phyloP scores from a whole-genome alignment of 2,329 filamentous ascomycete genomes.

The Exserohilum turcica region DNA sequence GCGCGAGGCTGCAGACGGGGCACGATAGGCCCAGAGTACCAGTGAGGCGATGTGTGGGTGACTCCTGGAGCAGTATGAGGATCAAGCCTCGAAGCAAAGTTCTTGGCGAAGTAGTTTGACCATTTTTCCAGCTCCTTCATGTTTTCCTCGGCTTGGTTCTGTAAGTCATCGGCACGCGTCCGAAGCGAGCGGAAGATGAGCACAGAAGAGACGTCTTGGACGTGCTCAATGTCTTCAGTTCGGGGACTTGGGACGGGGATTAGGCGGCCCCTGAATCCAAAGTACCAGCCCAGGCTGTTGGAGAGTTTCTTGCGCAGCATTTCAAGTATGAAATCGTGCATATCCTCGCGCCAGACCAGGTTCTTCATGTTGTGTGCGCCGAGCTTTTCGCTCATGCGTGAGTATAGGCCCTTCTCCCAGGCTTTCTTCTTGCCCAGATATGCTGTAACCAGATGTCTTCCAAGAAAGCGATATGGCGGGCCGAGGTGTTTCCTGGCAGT shows the following conservation, averaged over 20 bases:
- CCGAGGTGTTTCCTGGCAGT: slow-evolving; percentile 30
- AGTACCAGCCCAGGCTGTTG: slow-evolving; percentile 46
- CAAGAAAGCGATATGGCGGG: slow-evolving; percentile 30
- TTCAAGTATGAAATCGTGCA: slow-evolving; percentile 50
- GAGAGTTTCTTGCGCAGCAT: slow-evolving; percentile 46
- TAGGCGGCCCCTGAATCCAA: slow-evolving; percentile 32
- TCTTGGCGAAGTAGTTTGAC: slow-evolving; percentile 22
- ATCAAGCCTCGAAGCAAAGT: slow-evolving; percentile 25
- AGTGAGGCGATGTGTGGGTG: slow-evolving; percentile 32
- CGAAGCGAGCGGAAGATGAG: slow-evolving; percentile 33
- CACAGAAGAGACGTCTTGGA: slow-evolving; percentile 40
- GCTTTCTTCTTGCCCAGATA: slow-evolving; percentile 27
- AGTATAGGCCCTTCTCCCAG: slow-evolving; percentile 29
- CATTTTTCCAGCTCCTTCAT: slow-evolving; percentile 30
- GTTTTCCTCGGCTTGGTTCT: slow-evolving; percentile 20
- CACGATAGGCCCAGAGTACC: slow-evolving; percentile 35
- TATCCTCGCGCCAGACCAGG: slow-evolving; percentile 56
- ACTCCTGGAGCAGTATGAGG: slow-evolving; percentile 30
- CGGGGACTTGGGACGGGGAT: slow-evolving; percentile 27
- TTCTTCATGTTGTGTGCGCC: slow-evolving; percentile 36
- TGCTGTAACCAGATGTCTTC: slow-evolving; percentile 17
- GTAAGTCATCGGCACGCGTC: slow-evolving; percentile 32
- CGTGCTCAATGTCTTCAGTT: slow-evolving; percentile 24
- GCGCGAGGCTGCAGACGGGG: slow-evolving; percentile 36
- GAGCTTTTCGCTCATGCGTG: slow-evolving; percentile 45